These are phyloP conservation scores for Aspergillus floridensis DNA, from an alignment of 2,329 filamentous ascomycete genomes.

Conservation along the genomic window DNA sequence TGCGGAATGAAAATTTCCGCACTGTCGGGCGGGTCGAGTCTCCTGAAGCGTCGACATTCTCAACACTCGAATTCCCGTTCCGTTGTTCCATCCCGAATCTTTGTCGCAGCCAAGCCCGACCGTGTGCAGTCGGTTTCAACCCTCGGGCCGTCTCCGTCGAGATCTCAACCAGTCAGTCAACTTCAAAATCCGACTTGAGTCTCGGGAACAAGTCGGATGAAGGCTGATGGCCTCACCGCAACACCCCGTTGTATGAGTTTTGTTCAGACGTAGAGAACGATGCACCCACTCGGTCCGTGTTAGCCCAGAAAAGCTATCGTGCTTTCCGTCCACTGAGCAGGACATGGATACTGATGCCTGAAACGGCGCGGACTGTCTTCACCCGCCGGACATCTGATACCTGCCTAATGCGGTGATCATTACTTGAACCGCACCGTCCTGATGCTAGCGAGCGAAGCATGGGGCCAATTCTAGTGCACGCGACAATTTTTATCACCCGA, in stretches of 20 bases:
- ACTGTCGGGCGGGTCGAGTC: background rate
- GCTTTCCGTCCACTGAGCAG: background rate
- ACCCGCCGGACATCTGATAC: background rate
- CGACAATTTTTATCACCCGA: background rate
- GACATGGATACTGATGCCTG: background rate
- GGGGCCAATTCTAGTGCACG: background rate
- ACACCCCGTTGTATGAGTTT: background rate
- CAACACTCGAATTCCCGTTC: background rate
- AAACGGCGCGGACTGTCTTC: background rate
- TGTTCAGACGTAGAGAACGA: background rate
- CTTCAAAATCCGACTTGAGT: background rate
- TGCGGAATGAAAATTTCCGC: background rate
- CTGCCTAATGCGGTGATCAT: background rate
- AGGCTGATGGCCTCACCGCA: background rate
- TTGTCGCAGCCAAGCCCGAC: slow-evolving; percentile 9
- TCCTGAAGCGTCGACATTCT: slow-evolving; percentile 2
- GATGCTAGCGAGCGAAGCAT: background rate
- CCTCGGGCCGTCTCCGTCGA: slow-evolving; percentile 8
- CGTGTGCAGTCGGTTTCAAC: slow-evolving; percentile 5
- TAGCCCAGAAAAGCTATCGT: background rate
- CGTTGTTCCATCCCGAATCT: background rate
- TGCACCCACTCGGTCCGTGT: slow-evolving; percentile 1
- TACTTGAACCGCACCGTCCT: background rate
- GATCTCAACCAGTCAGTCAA: background rate
- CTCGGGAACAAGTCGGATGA: background rate